Percentiles rank a stretch among this genome's conserved stretches.
Evolutionary conservation across 805 yeast genomes (phyloP).

Genomic region (Monosporozyma aerobia): DNA sequence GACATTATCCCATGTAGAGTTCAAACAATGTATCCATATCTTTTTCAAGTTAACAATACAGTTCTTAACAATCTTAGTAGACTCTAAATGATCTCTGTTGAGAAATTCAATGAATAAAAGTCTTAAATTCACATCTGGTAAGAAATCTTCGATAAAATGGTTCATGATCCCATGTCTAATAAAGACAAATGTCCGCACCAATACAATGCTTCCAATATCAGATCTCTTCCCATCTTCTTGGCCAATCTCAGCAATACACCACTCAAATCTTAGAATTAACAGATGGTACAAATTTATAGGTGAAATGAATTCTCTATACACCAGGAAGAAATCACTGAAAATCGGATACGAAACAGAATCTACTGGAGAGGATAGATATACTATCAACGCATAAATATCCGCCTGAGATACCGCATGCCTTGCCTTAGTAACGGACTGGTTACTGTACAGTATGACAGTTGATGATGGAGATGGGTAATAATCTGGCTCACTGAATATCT

Average conservation of each 20-base stretch:
- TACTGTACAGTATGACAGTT: conserved; percentile 17
- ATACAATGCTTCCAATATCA: conserved; percentile 51
- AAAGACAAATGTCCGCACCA: conserved; percentile 77
- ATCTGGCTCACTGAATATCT: conserved; percentile 17
- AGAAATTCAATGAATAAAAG: conserved; percentile 34
- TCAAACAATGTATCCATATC: conserved; percentile 35
- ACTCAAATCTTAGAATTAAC: conserved; percentile 54
- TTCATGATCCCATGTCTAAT: conserved; percentile 85
- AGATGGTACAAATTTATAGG: conserved; percentile 50
- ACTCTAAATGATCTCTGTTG: conserved; percentile 22
- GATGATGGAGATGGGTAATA: conserved; percentile 26
- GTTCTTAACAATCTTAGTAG: conserved; percentile 26
- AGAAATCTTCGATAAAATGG: conserved; percentile 79
- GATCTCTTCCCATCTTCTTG: conserved; percentile 2
- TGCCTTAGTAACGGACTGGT: conserved; percentile 5
- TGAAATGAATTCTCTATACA: conserved; percentile 63
- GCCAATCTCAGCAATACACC: conserved; percentile 48
- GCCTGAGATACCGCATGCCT: conserved; percentile 16
- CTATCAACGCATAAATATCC: conserved; percentile 35
- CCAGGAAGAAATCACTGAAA: conserved; percentile 76
- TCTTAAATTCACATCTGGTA: conserved; percentile 42
- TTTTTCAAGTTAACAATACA: conserved; percentile 40
- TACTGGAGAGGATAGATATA: conserved; percentile 59
- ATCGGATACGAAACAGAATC: conserved; percentile 65
- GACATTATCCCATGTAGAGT: conserved; percentile 23